phyloP scores from a whole-genome alignment of 768 basidiomycete species.

The Crucibulum laeve region DNA sequence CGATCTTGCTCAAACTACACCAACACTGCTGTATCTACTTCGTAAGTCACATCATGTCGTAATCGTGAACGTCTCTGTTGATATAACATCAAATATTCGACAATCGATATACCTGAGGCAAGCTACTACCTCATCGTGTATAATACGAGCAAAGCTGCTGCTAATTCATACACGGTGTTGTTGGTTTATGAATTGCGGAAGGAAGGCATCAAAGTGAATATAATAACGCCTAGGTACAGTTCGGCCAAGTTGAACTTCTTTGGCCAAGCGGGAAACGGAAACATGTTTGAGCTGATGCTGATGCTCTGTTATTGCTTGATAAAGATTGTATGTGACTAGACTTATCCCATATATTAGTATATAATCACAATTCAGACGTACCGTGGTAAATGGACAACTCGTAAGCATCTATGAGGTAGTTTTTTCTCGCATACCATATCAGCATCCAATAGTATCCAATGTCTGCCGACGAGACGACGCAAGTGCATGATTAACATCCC shows the following conservation, averaged over 20 bases:
- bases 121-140: slow-evolving; percentile 40
- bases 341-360: no score
- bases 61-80: slow-evolving; percentile 36
- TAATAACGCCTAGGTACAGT: slow-evolving; percentile 57
- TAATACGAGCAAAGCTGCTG: slow-evolving; percentile 71
- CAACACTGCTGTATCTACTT: slow-evolving; percentile 36
- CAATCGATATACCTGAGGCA: slow-evolving; percentile 30
- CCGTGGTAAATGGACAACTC: no score
- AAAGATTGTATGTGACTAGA: slow-evolving; percentile 35
- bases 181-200: slow-evolving; percentile 57
- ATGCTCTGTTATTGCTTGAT: slow-evolving; percentile 32
- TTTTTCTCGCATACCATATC: no score
- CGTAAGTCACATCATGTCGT: slow-evolving; percentile 26
- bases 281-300: slow-evolving; percentile 28
- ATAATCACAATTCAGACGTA: no score
- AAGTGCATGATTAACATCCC: no score
- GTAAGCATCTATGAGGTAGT: no score
- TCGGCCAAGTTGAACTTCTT: slow-evolving; percentile 35
- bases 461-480: no score
- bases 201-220: slow-evolving; percentile 54
- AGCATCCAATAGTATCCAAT: no score
- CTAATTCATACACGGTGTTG: slow-evolving; percentile 54
- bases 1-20: slow-evolving; percentile 37
- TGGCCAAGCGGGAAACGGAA: slow-evolving; percentile 36
- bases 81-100: slow-evolving; percentile 39